Conservation (phyloP, 2,329 filamentous ascomycete species). For the Cytospora paraplurivora region DNA sequence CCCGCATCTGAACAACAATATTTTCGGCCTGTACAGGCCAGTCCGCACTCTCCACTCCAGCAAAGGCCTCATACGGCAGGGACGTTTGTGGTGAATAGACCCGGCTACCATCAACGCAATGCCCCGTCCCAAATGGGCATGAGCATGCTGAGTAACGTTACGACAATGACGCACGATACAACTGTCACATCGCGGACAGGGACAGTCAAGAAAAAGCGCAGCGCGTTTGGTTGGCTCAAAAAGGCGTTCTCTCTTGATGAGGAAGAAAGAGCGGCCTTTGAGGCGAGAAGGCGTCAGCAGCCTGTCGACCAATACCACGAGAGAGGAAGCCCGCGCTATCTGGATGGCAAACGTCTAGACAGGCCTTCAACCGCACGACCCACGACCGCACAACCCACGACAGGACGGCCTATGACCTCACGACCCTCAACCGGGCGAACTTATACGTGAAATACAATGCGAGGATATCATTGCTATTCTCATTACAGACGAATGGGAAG, state of each 20-base stretch:
- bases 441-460: slow-evolving; percentile 9
- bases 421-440: slow-evolving; percentile 13
- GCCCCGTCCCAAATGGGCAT: slow-evolving; percentile 57
- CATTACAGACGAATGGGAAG: no score
- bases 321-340: slow-evolving; percentile 52
- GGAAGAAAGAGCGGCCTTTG: slow-evolving; percentile 62
- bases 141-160: slow-evolving; percentile 60
- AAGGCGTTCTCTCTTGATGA: slow-evolving; percentile 68
- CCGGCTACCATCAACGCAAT: slow-evolving; percentile 47
- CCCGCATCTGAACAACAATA: slow-evolving; percentile 58
- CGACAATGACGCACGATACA: slow-evolving; percentile 48
- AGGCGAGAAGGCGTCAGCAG: slow-evolving; percentile 54
- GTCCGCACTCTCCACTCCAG: slow-evolving; percentile 65
- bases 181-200: slow-evolving; percentile 43
- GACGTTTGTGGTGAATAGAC: slow-evolving; percentile 37
- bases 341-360: slow-evolving; percentile 56
- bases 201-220: slow-evolving; percentile 65
- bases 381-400: slow-evolving; percentile 4
- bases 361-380: slow-evolving; percentile 5
- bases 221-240: slow-evolving; percentile 68
- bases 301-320: slow-evolving; percentile 53
- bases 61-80: slow-evolving; percentile 59
- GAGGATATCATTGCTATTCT: slow-evolving; percentile 8
- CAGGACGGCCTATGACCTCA: slow-evolving; percentile 7
- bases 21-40: slow-evolving; percentile 64